phyloP scores from a whole-genome alignment of 331 rosid genomes.

The Acacia pycnantha region DNA sequence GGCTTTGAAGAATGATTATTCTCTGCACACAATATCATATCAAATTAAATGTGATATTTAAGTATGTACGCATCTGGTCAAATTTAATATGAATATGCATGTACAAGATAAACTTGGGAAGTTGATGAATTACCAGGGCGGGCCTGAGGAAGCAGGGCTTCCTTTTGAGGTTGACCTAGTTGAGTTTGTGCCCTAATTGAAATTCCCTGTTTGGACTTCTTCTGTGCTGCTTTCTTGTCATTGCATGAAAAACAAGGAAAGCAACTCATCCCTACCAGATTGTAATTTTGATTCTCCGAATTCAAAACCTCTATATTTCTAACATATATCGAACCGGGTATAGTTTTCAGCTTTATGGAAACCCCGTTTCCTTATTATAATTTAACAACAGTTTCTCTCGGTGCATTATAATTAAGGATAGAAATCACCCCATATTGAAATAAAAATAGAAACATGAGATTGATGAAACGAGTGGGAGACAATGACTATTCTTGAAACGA shows the following conservation, averaged over 20 bases:
- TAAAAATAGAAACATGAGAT: background rate
- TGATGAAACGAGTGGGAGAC: background rate
- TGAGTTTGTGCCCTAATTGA: constrained; percentile 24
- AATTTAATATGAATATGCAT: no score
- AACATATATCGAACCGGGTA: no score
- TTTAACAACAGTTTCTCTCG: no score
- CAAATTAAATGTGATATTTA: no score
- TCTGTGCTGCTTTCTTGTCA: constrained; percentile 48
- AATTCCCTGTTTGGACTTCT: constrained; percentile 31
- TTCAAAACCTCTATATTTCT: background rate
- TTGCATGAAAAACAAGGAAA: constrained; percentile 73
- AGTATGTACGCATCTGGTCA: no score
- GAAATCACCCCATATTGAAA: background rate
- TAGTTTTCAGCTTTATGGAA: background rate
- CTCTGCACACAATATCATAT: constrained; percentile 37
- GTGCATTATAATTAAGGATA: background rate
- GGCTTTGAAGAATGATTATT: constrained; percentile 8
- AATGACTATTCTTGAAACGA: background rate
- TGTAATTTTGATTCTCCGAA: background rate
- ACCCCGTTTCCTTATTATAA: background rate
- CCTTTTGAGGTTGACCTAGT: constrained; percentile 25
- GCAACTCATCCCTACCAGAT: constrained; percentile 63
- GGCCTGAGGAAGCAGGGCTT: constrained; percentile 23
- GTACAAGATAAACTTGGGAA: no score
- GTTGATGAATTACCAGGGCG: constrained; percentile 27